Evolutionary conservation across 2,329 filamentous ascomycete species (phyloP), one percentile per base, ranked within the genome.

Genomic region (Zymoseptoria ardabiliae): DNA sequence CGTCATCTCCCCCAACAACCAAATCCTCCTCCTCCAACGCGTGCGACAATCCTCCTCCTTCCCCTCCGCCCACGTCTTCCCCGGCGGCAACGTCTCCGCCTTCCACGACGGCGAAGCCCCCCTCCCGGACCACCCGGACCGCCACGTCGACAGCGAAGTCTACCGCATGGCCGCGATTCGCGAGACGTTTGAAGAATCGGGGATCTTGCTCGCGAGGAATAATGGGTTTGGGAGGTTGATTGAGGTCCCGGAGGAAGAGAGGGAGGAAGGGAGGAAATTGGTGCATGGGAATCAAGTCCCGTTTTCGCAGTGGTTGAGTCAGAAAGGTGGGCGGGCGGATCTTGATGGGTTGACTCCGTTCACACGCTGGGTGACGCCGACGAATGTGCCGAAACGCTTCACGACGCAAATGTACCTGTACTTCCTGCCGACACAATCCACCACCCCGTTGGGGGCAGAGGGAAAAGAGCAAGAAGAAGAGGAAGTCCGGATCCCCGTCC

Each of bases 391-490:
- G 0, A 90, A 87, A 67, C 83, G 94, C 52, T 99, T 95, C 76
- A 90, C 89, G 0, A 97, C 93, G 0, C 92, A 97, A 72, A 97
- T 97, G 93, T 99, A 97, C 75, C 74, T 97, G 10, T 96, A 96
- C 75, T 87, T 95, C 74, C 81, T 97, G 2, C 91, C 91, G 0
- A 68, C 70, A 1, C 58, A 68, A 25, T 54, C 75, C 53, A 65
- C 77, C 65, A 71, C 78, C 64, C 68, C 68, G 4, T 10, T 69
- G n/a, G 61, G 64, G 7, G 58, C 58, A 11, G 58, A 56, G 64
- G 69, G 49, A 63, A 66, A 67, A 69, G 66, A 65, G 11, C 64
- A 66, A 10, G 62, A 59, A 6, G 67, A 70, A 52, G 65, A 63
- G 0, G 82, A 81, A 69, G 84, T 81, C 64, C 78, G 82, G 67